Evolutionary conservation across 2,329 filamentous ascomycete species (phyloP).

Genomic region (Cladobotryum protrusum): DNA sequence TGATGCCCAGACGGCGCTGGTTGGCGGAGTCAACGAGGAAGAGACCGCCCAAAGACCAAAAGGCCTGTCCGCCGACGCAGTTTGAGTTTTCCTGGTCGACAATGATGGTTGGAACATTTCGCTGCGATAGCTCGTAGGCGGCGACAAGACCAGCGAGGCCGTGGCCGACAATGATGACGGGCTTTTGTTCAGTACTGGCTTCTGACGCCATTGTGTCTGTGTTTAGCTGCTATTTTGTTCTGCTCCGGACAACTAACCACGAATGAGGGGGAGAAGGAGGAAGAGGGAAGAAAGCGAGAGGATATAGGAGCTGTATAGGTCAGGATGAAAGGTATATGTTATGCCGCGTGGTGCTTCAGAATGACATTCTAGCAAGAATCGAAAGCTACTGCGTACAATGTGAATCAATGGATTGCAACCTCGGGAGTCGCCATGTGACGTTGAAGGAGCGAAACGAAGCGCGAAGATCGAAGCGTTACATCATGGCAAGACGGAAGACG

Average conservation of each 20-base stretch:
- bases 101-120: conserved; percentile 43
- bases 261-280: not conserved
- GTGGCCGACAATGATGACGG: conserved; percentile 50
- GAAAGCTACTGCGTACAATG: too few relatives aligned
- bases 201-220: conserved; percentile 16
- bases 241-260: too few relatives aligned
- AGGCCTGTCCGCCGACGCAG: conserved; percentile 56
- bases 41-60: conserved; percentile 57
- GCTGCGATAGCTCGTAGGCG: conserved; percentile 49
- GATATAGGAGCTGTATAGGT: too few relatives aligned
- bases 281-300: not conserved
- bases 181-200: conserved; percentile 15
- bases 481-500: too few relatives aligned
- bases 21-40: conserved; percentile 53
- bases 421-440: too few relatives aligned
- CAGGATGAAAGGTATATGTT: too few relatives aligned
- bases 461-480: too few relatives aligned
- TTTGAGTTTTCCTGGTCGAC: conserved; percentile 53
- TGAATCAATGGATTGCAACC: too few relatives aligned
- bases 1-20: conserved; percentile 53
- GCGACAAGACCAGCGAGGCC: conserved; percentile 56
- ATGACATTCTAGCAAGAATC: too few relatives aligned
- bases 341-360: too few relatives aligned
- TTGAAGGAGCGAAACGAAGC: too few relatives aligned
- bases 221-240: not conserved